Conservation (phyloP, 805 yeast genomes). For the Cyberlindnera suaveolens region DNA sequence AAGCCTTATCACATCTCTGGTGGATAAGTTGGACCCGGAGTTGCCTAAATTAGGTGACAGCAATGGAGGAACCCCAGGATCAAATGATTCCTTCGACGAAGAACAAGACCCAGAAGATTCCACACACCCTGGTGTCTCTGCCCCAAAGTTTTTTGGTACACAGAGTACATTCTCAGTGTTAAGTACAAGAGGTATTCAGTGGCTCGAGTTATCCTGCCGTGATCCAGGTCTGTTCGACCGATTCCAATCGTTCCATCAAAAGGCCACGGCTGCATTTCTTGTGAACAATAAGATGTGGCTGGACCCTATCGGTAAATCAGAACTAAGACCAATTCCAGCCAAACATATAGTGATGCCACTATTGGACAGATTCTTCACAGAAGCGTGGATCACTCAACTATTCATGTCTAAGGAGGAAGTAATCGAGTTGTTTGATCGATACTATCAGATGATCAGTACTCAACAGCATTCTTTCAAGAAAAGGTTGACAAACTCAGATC, state of each 20-base stretch:
- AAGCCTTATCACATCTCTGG: conserved; percentile 25
- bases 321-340: conserved; percentile 28
- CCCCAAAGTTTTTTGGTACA: conserved; percentile 18
- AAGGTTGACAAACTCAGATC: conserved; percentile 25
- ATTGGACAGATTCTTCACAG: conserved; percentile 6
- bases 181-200: conserved; percentile 33
- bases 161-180: conserved; percentile 31
- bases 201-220: conserved; percentile 27
- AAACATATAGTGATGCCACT: conserved; percentile 18
- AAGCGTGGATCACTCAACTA: conserved; percentile 7
- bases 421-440: conserved; percentile 12
- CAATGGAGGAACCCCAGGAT: no score
- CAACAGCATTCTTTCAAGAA: conserved; percentile 1
- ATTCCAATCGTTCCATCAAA: conserved; percentile 21
- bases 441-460: conserved; percentile 10
- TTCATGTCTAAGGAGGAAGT: conserved; percentile 14
- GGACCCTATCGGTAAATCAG: conserved; percentile 26
- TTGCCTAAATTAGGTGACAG: no score
- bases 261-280: conserved; percentile 16
- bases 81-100: no score
- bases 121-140: not conserved
- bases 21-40: conserved; percentile 15
- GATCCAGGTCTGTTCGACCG: conserved; percentile 16
- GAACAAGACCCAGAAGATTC: conserved; percentile 1
- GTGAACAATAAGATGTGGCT: conserved; percentile 26